Conservation (phyloP, 495 filamentous ascomycete species). For the Penicillium tannophilum region DNA sequence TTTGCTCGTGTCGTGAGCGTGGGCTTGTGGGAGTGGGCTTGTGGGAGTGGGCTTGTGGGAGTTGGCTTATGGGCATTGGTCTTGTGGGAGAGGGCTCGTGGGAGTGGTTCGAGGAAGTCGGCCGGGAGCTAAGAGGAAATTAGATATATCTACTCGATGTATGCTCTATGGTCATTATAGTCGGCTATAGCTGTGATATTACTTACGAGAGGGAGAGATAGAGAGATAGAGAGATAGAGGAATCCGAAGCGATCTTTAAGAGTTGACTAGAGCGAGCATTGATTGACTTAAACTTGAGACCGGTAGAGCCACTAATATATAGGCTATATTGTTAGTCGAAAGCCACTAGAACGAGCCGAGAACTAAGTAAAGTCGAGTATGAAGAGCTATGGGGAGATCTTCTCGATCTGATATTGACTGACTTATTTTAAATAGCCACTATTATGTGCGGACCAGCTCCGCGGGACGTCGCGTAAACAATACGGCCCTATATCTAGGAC, state of each 20-base stretch:
- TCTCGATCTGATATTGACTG: background rate
- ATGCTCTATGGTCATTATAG: background rate
- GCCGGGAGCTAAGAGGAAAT: background rate
- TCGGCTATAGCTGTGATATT: background rate
- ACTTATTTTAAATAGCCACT: background rate
- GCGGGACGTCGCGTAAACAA: constrained; percentile 1
- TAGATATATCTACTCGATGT: background rate
- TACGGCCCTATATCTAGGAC: background rate
- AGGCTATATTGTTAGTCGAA: background rate
- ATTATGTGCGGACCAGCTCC: constrained; percentile 1
- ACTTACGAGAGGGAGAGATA: background rate
- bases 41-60: background rate
- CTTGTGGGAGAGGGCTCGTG: background rate
- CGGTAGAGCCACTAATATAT: background rate
- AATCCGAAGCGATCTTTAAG: background rate
- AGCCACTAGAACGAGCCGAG: background rate
- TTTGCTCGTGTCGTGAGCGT: background rate
- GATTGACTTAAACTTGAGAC: background rate
- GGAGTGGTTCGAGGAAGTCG: too few species aligned
- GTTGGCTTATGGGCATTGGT: background rate
- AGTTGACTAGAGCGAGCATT: background rate
- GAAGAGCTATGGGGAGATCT: background rate
- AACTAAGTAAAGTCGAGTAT: background rate
- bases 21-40: background rate
- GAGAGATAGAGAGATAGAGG: too few species aligned